Base-by-base conservation (phyloP, 257 asterid species). In the Solanum neorickii region DNA sequence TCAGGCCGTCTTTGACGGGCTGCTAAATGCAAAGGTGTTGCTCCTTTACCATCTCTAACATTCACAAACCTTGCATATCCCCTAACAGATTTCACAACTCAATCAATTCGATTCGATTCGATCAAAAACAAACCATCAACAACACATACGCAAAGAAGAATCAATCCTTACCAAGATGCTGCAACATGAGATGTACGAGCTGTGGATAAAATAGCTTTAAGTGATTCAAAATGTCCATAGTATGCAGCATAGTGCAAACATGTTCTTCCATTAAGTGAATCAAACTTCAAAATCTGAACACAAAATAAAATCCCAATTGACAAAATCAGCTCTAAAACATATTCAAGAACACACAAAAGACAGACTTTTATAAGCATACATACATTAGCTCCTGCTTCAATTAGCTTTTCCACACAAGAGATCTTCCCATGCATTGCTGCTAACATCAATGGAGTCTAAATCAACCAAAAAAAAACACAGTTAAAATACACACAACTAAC, bases 341-440 rank as follows among this genome's bases (percentile, higher is more conserved):
- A 72, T 49, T 42, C 86, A 68, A 85, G 21, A 52, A 87, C 39
- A 90, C 87, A 88, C 9, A 68, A 66, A 14, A 86, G 18, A 11
- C 15, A 82, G 85, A 86, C 31, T 75, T 12, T 60, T n/a, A 78
- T 33, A 31, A 69, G 75, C 39, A 69, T 15, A 78, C 97, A 89
- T 89, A 96, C 99, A 92, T 97, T 95, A 16, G 99, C 98, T 86
- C 99, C 99, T 37, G 98, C 96, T 91, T 93, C 96, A 69, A 97
- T 97, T 37, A 97, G 94, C 93, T 92, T 96, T 90, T 90, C 83
- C 88, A 96, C 95, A 90, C 99, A 95, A 18, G 93, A 88, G 93
- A 95, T 91, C 94, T 95, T 97, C 82, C 99, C 99, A 82, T 97
- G 98, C 99, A 97, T 95, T 91, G 99, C 96, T 88, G 99, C 99